Evolutionary conservation across 1,139 yeast species (phyloP), one percentile per base, ranked within the genome.

Genomic region (Saccharomyces hybrid): DNA sequence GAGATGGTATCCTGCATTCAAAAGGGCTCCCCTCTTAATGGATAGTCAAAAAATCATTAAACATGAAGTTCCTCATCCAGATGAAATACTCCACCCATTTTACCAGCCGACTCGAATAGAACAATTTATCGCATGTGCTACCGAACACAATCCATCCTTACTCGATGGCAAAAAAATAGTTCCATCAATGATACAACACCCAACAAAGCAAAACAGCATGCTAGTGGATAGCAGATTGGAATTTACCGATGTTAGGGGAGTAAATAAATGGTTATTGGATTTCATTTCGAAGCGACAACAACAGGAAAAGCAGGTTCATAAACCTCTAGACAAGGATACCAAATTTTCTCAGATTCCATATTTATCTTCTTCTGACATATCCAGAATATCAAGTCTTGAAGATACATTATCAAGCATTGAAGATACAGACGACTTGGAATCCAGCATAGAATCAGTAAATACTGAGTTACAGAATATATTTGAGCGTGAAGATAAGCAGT

Each of bases 31-130:
- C 8, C 48, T 14, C 46, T 44, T 28, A 31, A 26, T 8, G 48
- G 16, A 38, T 49, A 26, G 16, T 42, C 25, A 23, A 25, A 49
- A 14, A 46, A 41, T 27, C 47, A 7, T 5, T 6, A 47, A 27
- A 47, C 42, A 26, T n/a, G 26, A 8, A 28, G 54, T 57, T 38
- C 65, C 64, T 28, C 29, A 42, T 14, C 57, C 59, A 5, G 53
- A 54, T 11, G 59, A 62, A 42, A 51, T 59, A 6, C 51, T 57
- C 7, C 68, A 64, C 46, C 65, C 67, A 8, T 64, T 63, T 49
- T 65, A 64, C 48, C 53, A 51, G 13, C 64, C 65, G 11, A 56
- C 58, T 34, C 28, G 49, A 6, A 49, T 58, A 9, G 68, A 64
- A 46, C 61, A 60, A 38, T 59, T 64, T 25, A 44, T 52, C 9